These are phyloP conservation scores for Rhododendron vialii DNA, from an alignment of 148 eudicot genomes.

Conservation along the genomic window DNA sequence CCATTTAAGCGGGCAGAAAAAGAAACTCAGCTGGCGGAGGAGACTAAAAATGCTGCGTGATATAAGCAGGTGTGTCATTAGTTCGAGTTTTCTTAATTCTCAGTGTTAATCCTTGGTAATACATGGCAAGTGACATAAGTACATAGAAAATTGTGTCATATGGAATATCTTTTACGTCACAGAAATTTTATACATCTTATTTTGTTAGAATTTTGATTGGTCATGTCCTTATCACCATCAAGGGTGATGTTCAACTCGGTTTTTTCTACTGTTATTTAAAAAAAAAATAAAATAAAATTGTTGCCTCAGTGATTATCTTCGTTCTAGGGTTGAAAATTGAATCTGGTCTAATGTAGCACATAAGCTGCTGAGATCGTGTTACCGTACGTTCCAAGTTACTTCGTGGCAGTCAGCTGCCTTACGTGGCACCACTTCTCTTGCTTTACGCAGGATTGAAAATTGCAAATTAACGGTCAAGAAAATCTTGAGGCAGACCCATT, in stretches of 20 bases:
- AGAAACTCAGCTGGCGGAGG: constrained; percentile 92
- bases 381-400: background rate
- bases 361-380: background rate
- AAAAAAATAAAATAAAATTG: no score
- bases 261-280: background rate
- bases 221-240: background rate
- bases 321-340: background rate
- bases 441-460: background rate
- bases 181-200: background rate
- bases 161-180: background rate
- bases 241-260: background rate
- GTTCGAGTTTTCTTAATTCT: background rate
- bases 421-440: background rate
- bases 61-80: constrained; percentile 75
- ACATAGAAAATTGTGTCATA: background rate
- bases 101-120: background rate
- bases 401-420: background rate
- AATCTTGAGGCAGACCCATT: background rate
- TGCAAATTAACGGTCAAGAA: background rate
- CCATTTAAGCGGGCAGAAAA: constrained; percentile 94
- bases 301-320: background rate
- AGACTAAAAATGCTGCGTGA: constrained; percentile 93
- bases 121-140: background rate
- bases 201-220: background rate
- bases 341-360: background rate